These are phyloP conservation scores for Candida morakotiae DNA, from an alignment of 805 yeast species.

Conservation along the genomic window DNA sequence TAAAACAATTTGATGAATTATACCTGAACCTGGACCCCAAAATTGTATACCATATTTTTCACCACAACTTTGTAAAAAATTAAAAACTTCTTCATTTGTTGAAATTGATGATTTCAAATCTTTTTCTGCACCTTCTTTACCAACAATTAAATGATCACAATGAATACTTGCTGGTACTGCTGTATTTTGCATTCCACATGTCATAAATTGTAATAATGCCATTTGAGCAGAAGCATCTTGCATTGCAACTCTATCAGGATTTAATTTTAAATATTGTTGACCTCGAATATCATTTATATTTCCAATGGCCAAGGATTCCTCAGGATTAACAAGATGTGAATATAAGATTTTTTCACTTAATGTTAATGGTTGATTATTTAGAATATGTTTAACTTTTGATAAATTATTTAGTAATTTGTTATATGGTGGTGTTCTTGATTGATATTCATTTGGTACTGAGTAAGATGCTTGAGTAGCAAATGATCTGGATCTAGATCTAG, in stretches of 20 bases:
- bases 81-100: constrained; percentile 92
- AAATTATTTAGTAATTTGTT: constrained; percentile 66
- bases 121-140: constrained; percentile 84
- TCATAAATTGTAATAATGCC: constrained; percentile 98
- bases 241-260: constrained; percentile 98
- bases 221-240: constrained; percentile 99
- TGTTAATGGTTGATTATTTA: constrained; percentile 69
- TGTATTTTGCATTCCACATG: constrained; percentile 84
- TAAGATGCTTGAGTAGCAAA: constrained; percentile 30
- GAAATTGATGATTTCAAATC: constrained; percentile 80
- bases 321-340: constrained; percentile 88
- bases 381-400: constrained; percentile 54
- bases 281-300: constrained; percentile 67
- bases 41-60: constrained; percentile 94
- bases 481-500: constrained; percentile 6
- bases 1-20: constrained; percentile 94
- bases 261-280: constrained; percentile 80
- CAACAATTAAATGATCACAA: constrained; percentile 97
- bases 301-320: constrained; percentile 60
- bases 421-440: constrained; percentile 84
- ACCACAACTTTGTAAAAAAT: constrained; percentile 88
- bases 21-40: constrained; percentile 99
- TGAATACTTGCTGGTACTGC: constrained; percentile 95
- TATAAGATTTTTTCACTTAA: constrained; percentile 92
- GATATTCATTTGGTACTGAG: constrained; percentile 55